These are phyloP conservation scores for Emmonsiellopsis sp. DNA, from an alignment of 2,329 filamentous ascomycete species.

Conservation along the genomic window DNA sequence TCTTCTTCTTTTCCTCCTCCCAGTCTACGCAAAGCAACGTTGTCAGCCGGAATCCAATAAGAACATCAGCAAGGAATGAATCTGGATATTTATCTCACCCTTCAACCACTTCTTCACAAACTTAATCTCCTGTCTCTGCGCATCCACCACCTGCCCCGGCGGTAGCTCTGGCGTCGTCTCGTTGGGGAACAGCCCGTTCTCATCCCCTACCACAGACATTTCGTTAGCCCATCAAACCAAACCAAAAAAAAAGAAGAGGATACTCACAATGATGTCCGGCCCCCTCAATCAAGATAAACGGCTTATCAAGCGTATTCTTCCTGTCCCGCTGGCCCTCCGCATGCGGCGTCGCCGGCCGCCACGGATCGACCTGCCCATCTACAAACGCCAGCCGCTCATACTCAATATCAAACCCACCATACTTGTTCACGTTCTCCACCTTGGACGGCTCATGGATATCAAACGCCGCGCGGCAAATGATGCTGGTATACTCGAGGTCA, in stretches of 20 bases:
- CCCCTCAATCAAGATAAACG: conserved; percentile 63
- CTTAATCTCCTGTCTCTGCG: conserved; percentile 37
- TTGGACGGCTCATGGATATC: conserved; percentile 58
- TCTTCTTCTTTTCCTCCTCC: too few species aligned
- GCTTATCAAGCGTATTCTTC: conserved; percentile 54
- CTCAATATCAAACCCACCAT: conserved; percentile 63
- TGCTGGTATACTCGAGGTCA: conserved; percentile 52
- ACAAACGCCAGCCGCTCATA: conserved; percentile 69
- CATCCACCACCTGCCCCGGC: conserved; percentile 37
- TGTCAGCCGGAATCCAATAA: too few species aligned
- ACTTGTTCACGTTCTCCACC: conserved; percentile 61
- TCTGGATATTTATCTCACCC: conserved; percentile 15
- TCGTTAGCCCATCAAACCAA: conserved; percentile 13
- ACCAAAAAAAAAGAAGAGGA: conserved; percentile 31
- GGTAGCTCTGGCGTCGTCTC: conserved; percentile 41
- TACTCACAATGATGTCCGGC: conserved; percentile 78
- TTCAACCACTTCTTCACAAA: conserved; percentile 45
- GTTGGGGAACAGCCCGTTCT: conserved; percentile 43
- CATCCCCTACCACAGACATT: conserved; percentile 28
- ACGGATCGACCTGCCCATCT: conserved; percentile 71
- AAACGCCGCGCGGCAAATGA: conserved; percentile 59
- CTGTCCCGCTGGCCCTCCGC: conserved; percentile 51
- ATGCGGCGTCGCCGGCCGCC: conserved; percentile 65
- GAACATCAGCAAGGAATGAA: background rate
- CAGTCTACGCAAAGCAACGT: too few species aligned